Conservation (phyloP, 106 monocot species). For the Triglochin maritima region DNA sequence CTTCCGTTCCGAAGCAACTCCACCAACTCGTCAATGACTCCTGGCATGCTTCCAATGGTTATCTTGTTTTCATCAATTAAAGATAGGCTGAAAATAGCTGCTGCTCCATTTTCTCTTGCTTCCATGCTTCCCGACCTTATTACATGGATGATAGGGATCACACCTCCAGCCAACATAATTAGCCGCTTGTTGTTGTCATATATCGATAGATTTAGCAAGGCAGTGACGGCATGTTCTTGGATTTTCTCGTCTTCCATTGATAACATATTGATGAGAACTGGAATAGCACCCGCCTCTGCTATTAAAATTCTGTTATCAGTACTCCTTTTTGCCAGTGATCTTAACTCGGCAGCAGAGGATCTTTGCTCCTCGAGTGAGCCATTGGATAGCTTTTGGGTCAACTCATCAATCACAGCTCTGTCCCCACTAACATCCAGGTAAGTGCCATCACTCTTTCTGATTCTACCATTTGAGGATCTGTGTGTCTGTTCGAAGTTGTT, state of each 20-base stretch:
- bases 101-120: constrained; percentile 87
- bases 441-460: constrained; percentile 17
- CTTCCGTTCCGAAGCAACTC: constrained; percentile 65
- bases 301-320: constrained; percentile 63
- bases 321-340: constrained; percentile 64
- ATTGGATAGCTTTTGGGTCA: constrained; percentile 25
- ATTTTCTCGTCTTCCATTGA: constrained; percentile 15
- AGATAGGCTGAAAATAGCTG: constrained; percentile 82
- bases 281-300: constrained; percentile 27
- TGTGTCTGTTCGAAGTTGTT: constrained; percentile 42
- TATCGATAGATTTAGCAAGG: constrained; percentile 43
- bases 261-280: constrained; percentile 21
- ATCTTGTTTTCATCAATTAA: constrained; percentile 82
- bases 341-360: constrained; percentile 58
- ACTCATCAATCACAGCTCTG: neutral
- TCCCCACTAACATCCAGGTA: constrained; percentile 7
- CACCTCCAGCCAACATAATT: constrained; percentile 78
- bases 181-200: constrained; percentile 31
- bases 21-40: constrained; percentile 70
- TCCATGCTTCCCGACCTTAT: constrained; percentile 67
- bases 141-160: constrained; percentile 51
- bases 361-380: constrained; percentile 28
- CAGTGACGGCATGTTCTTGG: constrained; percentile 42
- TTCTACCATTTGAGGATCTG: constrained; percentile 16
- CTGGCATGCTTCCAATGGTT: constrained; percentile 63